phyloP scores from a whole-genome alignment of 345 rosid species.

The Lumnitzera racemosa region DNA sequence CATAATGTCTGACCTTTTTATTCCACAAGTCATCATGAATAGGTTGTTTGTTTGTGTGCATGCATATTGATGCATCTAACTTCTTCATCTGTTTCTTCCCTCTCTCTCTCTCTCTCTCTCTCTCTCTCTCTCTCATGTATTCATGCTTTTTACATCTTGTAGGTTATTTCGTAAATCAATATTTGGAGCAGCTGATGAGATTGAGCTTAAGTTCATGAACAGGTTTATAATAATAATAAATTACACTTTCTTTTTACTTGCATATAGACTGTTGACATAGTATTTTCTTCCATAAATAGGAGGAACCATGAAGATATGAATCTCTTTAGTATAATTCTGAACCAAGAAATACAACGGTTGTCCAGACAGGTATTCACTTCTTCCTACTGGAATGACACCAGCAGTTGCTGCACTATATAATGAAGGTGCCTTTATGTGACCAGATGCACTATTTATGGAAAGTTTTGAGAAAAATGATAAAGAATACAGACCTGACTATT shows the following conservation, averaged over 20 bases:
- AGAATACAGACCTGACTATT: too few species aligned
- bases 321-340: slow-evolving; percentile 76
- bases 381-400: background rate
- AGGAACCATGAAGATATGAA: slow-evolving; percentile 82
- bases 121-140: background rate
- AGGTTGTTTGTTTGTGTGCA: too few species aligned
- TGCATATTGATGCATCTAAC: too few species aligned
- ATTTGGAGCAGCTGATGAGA: slow-evolving; percentile 95
- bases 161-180: slow-evolving; percentile 93
- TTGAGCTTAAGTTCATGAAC: slow-evolving; percentile 87
- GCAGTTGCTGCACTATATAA: background rate
- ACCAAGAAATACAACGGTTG: slow-evolving; percentile 83
- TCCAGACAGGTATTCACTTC: slow-evolving; percentile 64
- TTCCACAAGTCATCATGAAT: too few species aligned
- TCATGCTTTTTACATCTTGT: background rate
- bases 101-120: background rate
- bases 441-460: too few species aligned
- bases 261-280: slow-evolving; percentile 5
- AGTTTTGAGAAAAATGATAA: too few species aligned
- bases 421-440: background rate
- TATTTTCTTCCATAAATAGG: slow-evolving; percentile 31
- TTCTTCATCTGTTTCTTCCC: background rate
- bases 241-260: background rate
- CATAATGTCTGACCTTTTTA: too few species aligned
- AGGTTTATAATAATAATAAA: slow-evolving; percentile 36